phyloP scores from a whole-genome alignment of 371 early-diverging fungal species.

The Mortierella sp. region DNA sequence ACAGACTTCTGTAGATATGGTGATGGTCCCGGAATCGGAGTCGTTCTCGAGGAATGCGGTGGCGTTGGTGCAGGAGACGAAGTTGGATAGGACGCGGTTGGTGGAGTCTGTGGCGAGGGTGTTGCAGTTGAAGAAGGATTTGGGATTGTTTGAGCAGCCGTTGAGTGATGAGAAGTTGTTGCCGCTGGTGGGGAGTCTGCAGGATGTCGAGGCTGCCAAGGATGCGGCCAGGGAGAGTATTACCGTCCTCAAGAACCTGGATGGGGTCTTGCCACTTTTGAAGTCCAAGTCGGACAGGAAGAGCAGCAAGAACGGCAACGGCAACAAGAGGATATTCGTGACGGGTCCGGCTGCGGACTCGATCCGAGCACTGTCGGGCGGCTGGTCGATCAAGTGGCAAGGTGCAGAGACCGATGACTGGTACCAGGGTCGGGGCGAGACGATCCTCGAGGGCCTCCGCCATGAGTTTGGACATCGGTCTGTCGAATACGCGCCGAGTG shows the following conservation, averaged over 20 bases:
- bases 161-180: slow-evolving; percentile 53
- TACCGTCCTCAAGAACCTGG: slow-evolving; percentile 69
- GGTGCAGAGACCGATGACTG: slow-evolving; percentile 62
- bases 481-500: slow-evolving; percentile 46
- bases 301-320: neutral
- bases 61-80: slow-evolving; percentile 57
- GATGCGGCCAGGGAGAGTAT: slow-evolving; percentile 71
- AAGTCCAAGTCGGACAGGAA: neutral
- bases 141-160: slow-evolving; percentile 70
- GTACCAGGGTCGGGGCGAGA: slow-evolving; percentile 64
- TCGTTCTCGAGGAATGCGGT: slow-evolving; percentile 61
- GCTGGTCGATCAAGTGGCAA: slow-evolving; percentile 75
- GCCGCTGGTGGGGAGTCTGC: slow-evolving; percentile 54
- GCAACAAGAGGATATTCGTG: slow-evolving; percentile 56
- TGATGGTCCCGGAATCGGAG: slow-evolving; percentile 72
- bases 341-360: slow-evolving; percentile 66
- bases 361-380: slow-evolving; percentile 64
- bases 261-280: slow-evolving; percentile 62
- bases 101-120: slow-evolving; percentile 64
- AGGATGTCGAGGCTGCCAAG: slow-evolving; percentile 62
- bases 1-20: slow-evolving; percentile 74
- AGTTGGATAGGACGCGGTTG: slow-evolving; percentile 58
- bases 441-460: slow-evolving; percentile 61
- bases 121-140: slow-evolving; percentile 60
- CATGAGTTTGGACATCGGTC: slow-evolving; percentile 12